Evolutionary conservation across 2,329 filamentous ascomycete species (phyloP), one percentile per base, ranked within the genome.

Genomic region (Geosmithia flava): DNA sequence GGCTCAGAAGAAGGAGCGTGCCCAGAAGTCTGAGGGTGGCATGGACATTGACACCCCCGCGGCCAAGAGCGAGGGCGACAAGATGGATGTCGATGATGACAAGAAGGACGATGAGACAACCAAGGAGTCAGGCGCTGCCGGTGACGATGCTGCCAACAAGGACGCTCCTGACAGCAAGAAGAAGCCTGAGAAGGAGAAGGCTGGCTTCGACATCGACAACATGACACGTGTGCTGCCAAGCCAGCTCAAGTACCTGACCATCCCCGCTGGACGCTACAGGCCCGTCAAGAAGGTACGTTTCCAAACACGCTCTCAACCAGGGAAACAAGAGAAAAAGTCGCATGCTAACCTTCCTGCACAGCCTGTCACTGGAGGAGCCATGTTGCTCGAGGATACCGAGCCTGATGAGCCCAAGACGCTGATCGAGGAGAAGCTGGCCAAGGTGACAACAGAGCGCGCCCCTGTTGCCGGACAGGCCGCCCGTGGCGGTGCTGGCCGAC

Each of bases 241-340:
- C 44, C 93, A 98, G 70, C 78, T 97, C 60, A 95, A 95, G 72
- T 96, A 91, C 65, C 87, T 98, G 60, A 95, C 81, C 65, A 95
- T 98, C 74, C 81, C 87, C 45, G 79, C 87, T 53, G 86, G 87
- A 44, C 83, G 94, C 56, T 98, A 96, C 68, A 87, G 86, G 74
- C 91, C 93, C 37, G 90, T 97, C 51, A 81, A 81, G 66, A 77
- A 95, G 80, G 87, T 91, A 20, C 16, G 42, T 44, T 16, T 23
- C 7, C n/a, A 13, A 23, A 6, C 19, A 7, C 20, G 3, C 17
- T 16, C 11, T 37, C 11, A 16, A 37, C n/a, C n/a, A n/a, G n/a
- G n/a, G 11, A 37, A 7, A 13, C 6, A 37, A 37, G 15, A 37
- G 11, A 37, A 7, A 37, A 11, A 13, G 11, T 11, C 6, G 27